phyloP scores from a whole-genome alignment of 2,329 filamentous ascomycete genomes.

The Beauveria australis region DNA sequence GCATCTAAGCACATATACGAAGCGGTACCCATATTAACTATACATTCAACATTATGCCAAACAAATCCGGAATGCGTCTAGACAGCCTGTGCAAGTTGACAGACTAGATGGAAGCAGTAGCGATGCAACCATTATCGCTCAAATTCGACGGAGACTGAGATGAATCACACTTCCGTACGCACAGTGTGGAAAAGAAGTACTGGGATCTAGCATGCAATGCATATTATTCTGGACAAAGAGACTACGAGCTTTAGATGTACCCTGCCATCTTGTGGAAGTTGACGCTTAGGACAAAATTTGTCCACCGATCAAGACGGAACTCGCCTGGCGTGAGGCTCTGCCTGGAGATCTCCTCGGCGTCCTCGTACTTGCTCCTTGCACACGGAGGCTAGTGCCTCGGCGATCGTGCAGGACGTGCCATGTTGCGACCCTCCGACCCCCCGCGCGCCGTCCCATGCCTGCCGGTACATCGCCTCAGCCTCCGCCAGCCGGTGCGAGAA shows the following conservation, averaged over 20 bases:
- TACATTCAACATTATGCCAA: no score
- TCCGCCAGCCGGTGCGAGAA: neutral
- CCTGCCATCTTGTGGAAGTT: neutral
- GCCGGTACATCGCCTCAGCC: neutral
- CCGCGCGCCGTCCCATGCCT: neutral
- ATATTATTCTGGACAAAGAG: neutral
- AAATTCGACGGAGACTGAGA: no score
- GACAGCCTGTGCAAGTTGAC: no score
- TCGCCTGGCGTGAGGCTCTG: neutral
- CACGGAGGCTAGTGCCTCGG: no score
- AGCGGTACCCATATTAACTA: neutral
- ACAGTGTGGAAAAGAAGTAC: neutral
- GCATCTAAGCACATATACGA: neutral
- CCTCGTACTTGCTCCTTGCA: neutral
- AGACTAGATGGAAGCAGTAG: no score
- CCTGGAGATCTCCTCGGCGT: neutral
- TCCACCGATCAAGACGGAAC: constrained; percentile 1
- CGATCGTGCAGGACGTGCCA: neutral
- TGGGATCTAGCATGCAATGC: neutral
- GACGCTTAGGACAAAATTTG: constrained; percentile 12
- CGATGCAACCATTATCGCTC: no score
- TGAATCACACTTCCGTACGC: no score
- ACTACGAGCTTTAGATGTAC: neutral
- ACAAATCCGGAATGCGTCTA: no score
- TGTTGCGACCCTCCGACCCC: neutral